Evolutionary conservation across 768 basidiomycete genomes (phyloP).

Genomic region (Pleurotus platypus): DNA sequence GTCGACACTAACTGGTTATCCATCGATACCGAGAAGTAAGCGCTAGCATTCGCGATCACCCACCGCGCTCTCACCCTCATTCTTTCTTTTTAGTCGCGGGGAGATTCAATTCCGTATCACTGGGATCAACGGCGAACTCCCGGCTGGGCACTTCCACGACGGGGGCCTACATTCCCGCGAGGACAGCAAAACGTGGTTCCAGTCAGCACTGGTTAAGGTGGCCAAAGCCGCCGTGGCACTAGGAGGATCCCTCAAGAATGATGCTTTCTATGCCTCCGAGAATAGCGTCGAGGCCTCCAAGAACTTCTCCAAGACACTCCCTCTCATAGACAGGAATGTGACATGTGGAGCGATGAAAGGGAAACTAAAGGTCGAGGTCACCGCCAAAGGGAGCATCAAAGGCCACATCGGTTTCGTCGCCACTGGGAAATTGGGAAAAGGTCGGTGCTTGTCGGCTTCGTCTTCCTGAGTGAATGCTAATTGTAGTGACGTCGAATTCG

Average conservation of each 20-base stretch:
- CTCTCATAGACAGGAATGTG: neutral
- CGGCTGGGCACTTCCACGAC: neutral
- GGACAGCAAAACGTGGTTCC: neutral
- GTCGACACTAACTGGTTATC: neutral
- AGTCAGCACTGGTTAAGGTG: neutral
- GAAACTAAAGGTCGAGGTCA: neutral
- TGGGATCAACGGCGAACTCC: neutral
- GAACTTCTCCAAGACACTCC: neutral
- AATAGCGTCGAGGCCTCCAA: neutral
- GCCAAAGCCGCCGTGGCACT: neutral
- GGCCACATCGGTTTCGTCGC: neutral
- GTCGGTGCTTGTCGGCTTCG: neutral
- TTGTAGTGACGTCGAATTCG: neutral
- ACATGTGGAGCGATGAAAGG: neutral
- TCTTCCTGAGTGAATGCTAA: neutral
- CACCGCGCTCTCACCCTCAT: neutral
- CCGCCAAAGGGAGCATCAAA: neutral
- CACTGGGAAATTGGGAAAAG: neutral
- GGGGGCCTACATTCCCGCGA: neutral
- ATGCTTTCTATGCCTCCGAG: neutral
- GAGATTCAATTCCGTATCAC: neutral
- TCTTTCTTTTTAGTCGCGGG: neutral
- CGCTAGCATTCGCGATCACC: neutral
- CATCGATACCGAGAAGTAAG: neutral
- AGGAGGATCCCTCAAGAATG: too few relatives aligned